These are phyloP conservation scores for Globisporangium paroecandrum DNA, from an alignment of 352 stramenopile genomes.

Conservation along the genomic window DNA sequence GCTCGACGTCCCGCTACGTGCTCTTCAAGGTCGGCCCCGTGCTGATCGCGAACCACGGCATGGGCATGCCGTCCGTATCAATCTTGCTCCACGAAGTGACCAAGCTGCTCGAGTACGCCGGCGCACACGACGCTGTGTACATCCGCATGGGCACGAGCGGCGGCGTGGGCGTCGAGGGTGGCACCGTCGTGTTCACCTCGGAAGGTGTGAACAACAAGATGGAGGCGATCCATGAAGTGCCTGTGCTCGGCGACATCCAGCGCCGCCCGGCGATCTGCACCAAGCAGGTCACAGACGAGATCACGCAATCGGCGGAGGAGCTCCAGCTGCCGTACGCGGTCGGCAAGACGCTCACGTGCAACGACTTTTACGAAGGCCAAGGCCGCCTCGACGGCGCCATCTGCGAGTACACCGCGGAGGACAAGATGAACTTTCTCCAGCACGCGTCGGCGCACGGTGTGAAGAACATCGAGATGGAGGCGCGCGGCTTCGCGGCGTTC, in stretches of 20 bases:
- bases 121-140: constrained; percentile 49
- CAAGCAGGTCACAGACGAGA: constrained; percentile 50
- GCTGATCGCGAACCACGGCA: constrained; percentile 78
- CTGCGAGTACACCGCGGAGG: constrained; percentile 72
- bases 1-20: constrained; percentile 68
- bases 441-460: constrained; percentile 48
- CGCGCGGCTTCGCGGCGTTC: constrained; percentile 63
- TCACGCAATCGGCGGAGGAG: constrained; percentile 44
- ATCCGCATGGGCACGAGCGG: constrained; percentile 83
- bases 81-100: constrained; percentile 83
- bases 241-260: constrained; percentile 52
- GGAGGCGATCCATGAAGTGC: constrained; percentile 61
- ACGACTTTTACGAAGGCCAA: constrained; percentile 86
- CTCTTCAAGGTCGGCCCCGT: constrained; percentile 81
- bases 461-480: constrained; percentile 88
- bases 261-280: constrained; percentile 53
- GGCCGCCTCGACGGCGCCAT: constrained; percentile 80
- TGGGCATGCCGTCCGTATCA: constrained; percentile 77
- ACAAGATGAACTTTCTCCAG: constrained; percentile 75
- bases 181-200: constrained; percentile 79
- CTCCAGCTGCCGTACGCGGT: constrained; percentile 52
- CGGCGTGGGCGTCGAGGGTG: constrained; percentile 67
- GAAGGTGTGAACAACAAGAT: constrained; percentile 83
- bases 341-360: constrained; percentile 81
- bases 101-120: constrained; percentile 79